phyloP scores from a whole-genome alignment of 345 rosid genomes.

The Pelargonium nanum region DNA sequence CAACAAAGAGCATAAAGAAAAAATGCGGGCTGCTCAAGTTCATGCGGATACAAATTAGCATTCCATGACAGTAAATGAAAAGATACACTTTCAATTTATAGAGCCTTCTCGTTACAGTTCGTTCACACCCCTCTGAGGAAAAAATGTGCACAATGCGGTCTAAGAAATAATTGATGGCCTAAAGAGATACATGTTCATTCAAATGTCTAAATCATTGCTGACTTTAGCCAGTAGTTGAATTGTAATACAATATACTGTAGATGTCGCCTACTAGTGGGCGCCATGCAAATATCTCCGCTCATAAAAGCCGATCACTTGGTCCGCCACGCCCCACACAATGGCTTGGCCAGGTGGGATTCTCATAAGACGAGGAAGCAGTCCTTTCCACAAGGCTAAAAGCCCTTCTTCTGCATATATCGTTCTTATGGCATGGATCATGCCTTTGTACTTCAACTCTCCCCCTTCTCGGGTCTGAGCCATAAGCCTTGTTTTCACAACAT shows the following conservation, averaged over 20 bases:
- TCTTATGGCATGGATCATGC: conserved; percentile 85
- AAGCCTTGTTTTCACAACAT: conserved; percentile 94
- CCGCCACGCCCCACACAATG: conserved; percentile 98
- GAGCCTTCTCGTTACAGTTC: no score
- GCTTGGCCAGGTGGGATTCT: conserved; percentile 98
- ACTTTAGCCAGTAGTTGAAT: no score
- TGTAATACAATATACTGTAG: conserved; percentile 5
- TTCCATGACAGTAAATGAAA: no score
- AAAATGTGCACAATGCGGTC: no score
- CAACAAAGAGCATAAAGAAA: no score
- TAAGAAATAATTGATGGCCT: no score
- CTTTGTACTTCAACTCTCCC: conserved; percentile 63
- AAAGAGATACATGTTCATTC: no score
- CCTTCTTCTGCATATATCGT: conserved; percentile 85
- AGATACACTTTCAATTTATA: no score
- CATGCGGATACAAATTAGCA: no score
- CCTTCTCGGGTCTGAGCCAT: conserved; percentile 74
- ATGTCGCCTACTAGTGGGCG: conserved; percentile 36
- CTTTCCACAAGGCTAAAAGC: conserved; percentile 72
- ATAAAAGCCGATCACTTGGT: conserved; percentile 73
- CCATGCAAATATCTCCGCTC: conserved; percentile 48
- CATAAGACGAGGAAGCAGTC: conserved; percentile 89
- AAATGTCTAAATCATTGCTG: no score
- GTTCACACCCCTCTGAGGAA: no score
- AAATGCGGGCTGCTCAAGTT: no score